Conservation (phyloP, 2,329 filamentous ascomycete species). For the Geosmithia morbida region DNA sequence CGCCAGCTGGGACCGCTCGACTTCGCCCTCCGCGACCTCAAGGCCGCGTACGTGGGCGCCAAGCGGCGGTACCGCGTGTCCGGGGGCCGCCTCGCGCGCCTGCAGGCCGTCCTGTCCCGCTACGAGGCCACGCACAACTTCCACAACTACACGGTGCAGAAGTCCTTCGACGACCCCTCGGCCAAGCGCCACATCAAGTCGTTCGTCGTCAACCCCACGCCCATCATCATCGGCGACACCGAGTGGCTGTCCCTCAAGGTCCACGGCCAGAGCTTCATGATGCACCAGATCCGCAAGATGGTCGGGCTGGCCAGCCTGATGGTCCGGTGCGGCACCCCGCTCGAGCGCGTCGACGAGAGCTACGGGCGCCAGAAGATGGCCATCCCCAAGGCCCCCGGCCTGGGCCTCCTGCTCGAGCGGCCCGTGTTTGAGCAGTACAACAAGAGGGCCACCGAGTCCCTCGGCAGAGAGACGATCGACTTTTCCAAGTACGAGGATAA, state of each 20-base stretch:
- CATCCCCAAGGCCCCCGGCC: slow-evolving; percentile 84
- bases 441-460: slow-evolving; percentile 47
- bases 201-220: slow-evolving; percentile 62
- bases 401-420: slow-evolving; percentile 77
- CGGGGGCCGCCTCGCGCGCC: slow-evolving; percentile 51
- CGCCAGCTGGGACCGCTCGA: slow-evolving; percentile 38
- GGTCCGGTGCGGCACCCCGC: slow-evolving; percentile 68
- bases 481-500: slow-evolving; percentile 66
- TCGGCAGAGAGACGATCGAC: slow-evolving; percentile 55
- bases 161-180: slow-evolving; percentile 65
- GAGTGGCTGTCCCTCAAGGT: slow-evolving; percentile 95
- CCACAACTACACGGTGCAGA: slow-evolving; percentile 96
- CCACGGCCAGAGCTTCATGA: slow-evolving; percentile 98
- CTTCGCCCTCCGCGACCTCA: slow-evolving; percentile 56
- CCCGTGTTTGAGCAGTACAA: slow-evolving; percentile 92
- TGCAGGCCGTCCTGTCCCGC: slow-evolving; percentile 59
- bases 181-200: slow-evolving; percentile 86
- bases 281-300: slow-evolving; percentile 99
- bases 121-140: slow-evolving; percentile 84
- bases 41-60: slow-evolving; percentile 66
- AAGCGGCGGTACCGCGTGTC: slow-evolving; percentile 79
- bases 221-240: slow-evolving; percentile 77
- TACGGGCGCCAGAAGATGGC: slow-evolving; percentile 62
- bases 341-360: slow-evolving; percentile 56
- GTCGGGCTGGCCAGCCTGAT: slow-evolving; percentile 80